Conservation (phyloP, 305 asterid genomes). For the Fraxinus angustifolia region DNA sequence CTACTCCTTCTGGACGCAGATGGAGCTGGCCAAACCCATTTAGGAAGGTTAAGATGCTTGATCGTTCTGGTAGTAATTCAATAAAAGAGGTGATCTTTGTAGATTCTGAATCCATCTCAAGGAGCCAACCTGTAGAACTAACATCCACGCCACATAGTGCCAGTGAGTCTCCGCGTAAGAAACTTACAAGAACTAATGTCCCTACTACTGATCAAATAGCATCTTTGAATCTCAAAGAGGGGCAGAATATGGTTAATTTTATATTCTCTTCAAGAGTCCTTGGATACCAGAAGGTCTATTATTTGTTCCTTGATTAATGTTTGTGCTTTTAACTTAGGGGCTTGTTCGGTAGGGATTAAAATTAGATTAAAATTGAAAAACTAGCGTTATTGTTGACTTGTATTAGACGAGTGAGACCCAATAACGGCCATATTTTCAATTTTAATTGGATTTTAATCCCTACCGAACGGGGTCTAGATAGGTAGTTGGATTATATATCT, state of each 20-base stretch:
- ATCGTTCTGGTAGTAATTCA: conserved; percentile 46
- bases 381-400: too few relatives aligned
- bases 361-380: too few relatives aligned
- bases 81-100: conserved; percentile 58
- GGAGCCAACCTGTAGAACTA: conserved; percentile 31
- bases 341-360: too few relatives aligned
- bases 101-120: conserved; percentile 51
- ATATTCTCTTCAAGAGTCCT: conserved; percentile 76
- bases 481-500: background rate
- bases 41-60: conserved; percentile 74
- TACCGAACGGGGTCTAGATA: too few relatives aligned
- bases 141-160: conserved; percentile 30
- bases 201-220: conserved; percentile 83
- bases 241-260: conserved; percentile 80
- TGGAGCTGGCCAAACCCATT: conserved; percentile 94
- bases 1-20: conserved; percentile 59
- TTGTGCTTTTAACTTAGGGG: conserved; percentile 4
- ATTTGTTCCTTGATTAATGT: conserved; percentile 12
- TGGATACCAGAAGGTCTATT: conserved; percentile 71
- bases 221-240: conserved; percentile 76
- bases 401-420: too few relatives aligned
- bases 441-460: too few relatives aligned
- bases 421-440: too few relatives aligned
- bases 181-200: conserved; percentile 70
- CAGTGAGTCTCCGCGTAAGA: conserved; percentile 56